A percentile compares a stretch with the other conserved stretches of the same genome.
phyloP scores from a whole-genome alignment of 768 basidiomycete genomes.

The Collybia mongolica region DNA sequence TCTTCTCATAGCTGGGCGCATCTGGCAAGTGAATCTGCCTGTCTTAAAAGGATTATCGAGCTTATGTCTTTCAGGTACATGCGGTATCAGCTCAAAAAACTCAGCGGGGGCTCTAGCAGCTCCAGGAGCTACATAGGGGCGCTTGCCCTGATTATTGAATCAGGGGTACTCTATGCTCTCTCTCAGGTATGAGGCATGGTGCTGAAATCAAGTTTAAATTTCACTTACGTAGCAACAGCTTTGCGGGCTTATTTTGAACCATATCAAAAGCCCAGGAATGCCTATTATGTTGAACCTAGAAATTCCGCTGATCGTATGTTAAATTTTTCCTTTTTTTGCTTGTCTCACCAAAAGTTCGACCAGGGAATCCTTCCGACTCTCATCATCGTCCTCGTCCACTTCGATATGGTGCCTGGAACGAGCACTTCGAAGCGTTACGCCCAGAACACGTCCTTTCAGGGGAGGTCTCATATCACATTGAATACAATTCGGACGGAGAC shows the following conservation, averaged over 20 bases:
- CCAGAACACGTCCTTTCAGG: too few species aligned
- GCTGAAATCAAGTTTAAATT: background rate
- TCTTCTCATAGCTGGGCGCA: constrained; percentile 1
- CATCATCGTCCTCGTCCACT: constrained; percentile 4
- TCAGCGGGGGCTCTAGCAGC: background rate
- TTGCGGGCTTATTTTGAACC: background rate
- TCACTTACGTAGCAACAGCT: background rate
- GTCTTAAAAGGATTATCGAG: background rate
- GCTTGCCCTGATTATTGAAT: background rate
- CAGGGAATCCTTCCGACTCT: constrained; percentile 7
- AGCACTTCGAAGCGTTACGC: background rate
- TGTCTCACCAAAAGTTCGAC: background rate
- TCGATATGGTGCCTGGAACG: constrained; percentile 6
- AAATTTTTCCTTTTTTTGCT: background rate
- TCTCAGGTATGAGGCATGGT: background rate
- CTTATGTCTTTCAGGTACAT: constrained; percentile 1
- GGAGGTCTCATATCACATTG: too few species aligned
- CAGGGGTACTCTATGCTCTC: constrained; percentile 2
- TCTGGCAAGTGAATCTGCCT: background rate
- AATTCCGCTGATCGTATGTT: constrained; percentile 3
- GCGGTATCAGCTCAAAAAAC: background rate
- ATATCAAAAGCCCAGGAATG: background rate
- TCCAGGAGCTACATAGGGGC: background rate
- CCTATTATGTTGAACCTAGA: constrained; percentile 3
- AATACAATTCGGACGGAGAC: too few species aligned